Conservation (phyloP, 192 early-diverging fungal species). For the Coemansia sp. region DNA sequence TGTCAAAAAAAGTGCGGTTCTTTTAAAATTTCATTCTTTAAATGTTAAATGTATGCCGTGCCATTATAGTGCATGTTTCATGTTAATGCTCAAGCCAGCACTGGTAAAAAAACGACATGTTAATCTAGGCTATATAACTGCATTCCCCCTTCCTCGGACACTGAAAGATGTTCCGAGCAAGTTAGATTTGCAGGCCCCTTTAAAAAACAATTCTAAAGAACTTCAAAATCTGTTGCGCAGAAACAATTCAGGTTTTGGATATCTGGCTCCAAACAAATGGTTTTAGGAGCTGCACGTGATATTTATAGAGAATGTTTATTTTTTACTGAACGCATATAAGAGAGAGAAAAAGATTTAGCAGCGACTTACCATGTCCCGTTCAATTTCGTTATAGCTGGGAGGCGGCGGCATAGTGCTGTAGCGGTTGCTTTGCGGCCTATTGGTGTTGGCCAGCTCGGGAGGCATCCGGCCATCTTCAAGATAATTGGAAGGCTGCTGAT, state of each 20-base stretch:
- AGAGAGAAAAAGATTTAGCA: no score
- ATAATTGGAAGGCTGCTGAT: background rate
- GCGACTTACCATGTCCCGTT: background rate
- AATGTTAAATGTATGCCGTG: background rate
- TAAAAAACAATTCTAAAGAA: conserved; percentile 1
- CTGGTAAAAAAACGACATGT: conserved; percentile 1
- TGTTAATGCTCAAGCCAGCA: background rate
- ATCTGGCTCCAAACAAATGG: background rate
- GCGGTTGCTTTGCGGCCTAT: background rate
- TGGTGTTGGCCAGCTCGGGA: background rate
- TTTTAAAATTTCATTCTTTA: no score
- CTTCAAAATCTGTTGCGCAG: background rate
- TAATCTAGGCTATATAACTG: background rate
- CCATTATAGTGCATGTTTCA: conserved; percentile 5
- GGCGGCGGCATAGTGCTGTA: background rate
- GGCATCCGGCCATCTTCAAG: background rate
- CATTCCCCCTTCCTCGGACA: conserved; percentile 5
- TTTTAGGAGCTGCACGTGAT: conserved; percentile 1
- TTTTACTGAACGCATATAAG: no score
- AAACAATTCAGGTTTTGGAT: background rate
- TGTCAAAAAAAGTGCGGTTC: no score
- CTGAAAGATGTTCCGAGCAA: background rate
- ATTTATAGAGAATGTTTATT: background rate
- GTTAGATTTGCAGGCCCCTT: conserved; percentile 2
- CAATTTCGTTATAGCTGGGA: background rate